These are phyloP conservation scores for Candida chilensis DNA, from an alignment of 805 yeast genomes.

Conservation along the genomic window DNA sequence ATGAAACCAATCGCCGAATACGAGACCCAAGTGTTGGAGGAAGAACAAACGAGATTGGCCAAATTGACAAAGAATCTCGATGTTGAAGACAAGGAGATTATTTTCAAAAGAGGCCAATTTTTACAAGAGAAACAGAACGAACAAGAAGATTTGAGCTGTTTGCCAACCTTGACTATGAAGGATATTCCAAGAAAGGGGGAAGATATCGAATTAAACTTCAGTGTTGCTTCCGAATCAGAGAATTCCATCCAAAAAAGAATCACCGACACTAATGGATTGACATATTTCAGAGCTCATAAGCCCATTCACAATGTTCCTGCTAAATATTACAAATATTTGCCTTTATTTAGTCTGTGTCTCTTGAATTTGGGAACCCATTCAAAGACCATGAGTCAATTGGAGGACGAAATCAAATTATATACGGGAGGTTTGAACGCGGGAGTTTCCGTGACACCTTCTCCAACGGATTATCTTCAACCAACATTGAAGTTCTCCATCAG, in stretches of 20 bases:
- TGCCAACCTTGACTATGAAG: conserved; percentile 66
- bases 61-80: conserved; percentile 31
- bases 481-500: conserved; percentile 45
- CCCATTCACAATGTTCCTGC: conserved; percentile 49
- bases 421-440: conserved; percentile 83
- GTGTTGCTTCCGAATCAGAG: conserved; percentile 15
- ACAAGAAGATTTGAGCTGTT: conserved; percentile 63
- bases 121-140: conserved; percentile 57
- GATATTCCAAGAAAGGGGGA: conserved; percentile 65
- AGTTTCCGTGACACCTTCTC: conserved; percentile 45
- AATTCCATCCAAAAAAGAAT: conserved; percentile 35
- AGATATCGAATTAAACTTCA: conserved; percentile 14
- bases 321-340: conserved; percentile 58
- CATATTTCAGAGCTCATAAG: conserved; percentile 66
- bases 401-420: conserved; percentile 68
- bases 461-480: conserved; percentile 36
- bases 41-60: conserved; percentile 48
- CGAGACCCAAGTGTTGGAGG: conserved; percentile 36
- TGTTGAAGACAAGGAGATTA: conserved; percentile 45
- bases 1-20: conserved; percentile 65
- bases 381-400: conserved; percentile 70
- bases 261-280: conserved; percentile 74
- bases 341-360: conserved; percentile 70
- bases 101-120: conserved; percentile 50
- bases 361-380: conserved; percentile 78